Evolutionary conservation across 108 stramenopile species (phyloP), one percentile per base, ranked within the genome.

Genomic region (Stephanodiscus minutulus): DNA sequence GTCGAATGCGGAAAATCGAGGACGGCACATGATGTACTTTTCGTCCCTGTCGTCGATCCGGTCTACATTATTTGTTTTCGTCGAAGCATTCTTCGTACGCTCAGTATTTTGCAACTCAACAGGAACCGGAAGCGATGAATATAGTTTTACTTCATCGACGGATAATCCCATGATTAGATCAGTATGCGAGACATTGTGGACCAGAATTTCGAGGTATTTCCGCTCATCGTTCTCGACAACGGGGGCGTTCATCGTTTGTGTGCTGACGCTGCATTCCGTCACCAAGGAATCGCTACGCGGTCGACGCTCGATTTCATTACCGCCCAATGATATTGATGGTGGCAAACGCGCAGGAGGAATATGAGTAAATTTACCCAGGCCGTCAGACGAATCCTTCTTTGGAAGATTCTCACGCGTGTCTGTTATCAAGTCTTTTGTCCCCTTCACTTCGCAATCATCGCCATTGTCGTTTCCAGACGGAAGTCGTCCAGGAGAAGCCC

Each of bases 171-270:
- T 61, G 9, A 98, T 85, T 59, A 98, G 57, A 68, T 98, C 97
- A 50, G 96, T 94, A 71, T 98, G 97, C 27, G 91, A 89, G 18
- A 98, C 85, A 72, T 97, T 98, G 85, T 98, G 96, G 41, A 98
- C 92, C 22, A 98, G 86, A 13, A 98, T 66, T 61, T 94, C 93
- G 13, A 90, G 27, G 66, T 89, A 87, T 55, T 79, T 66, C 24
- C 59, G 72, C 33, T 68, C 66, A 13, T 27, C 33, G 8, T 53
- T 46, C 24, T 70, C 63, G 12, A 46, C 29, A 21, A 50, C 17
- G 36, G 66, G 37, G 49, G 18, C 25, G 25, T n/a, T 49, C 3
- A 36, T 59, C 33, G 58, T 54, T 64, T 64, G 77, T 20, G 65
- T 47, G 12, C 35, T 58, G 8, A 61, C 70, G 28, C 77, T 78